These are phyloP conservation scores for Fusarium sterilihyphosum DNA, from an alignment of 2,329 filamentous ascomycete species.

Conservation along the genomic window DNA sequence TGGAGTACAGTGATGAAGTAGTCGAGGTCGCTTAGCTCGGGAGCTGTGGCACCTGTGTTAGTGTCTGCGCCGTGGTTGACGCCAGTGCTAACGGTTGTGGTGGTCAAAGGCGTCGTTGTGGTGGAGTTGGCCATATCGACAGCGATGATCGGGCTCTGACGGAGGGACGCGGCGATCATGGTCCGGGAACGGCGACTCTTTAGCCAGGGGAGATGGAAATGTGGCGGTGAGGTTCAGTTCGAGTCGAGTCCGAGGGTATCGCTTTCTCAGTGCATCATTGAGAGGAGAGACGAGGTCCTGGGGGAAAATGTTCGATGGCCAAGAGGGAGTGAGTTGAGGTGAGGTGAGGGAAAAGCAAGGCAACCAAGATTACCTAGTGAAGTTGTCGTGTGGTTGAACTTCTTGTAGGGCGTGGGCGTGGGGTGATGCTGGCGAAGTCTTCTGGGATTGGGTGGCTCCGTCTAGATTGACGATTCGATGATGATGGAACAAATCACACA, in stretches of 20 bases:
- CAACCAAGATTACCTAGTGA: neutral
- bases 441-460: slow-evolving; percentile 18
- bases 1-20: slow-evolving; percentile 55
- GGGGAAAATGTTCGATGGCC: neutral
- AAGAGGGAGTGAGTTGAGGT: neutral
- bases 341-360: neutral
- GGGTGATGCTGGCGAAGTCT: slow-evolving; percentile 20
- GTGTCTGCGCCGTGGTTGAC: slow-evolving; percentile 21
- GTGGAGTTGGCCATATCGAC: slow-evolving; percentile 33
- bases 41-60: slow-evolving; percentile 34
- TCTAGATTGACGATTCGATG: slow-evolving; percentile 21
- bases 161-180: slow-evolving; percentile 32
- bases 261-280: slow-evolving; percentile 36
- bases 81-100: slow-evolving; percentile 27
- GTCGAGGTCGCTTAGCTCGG: slow-evolving; percentile 53
- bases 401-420: slow-evolving; percentile 14
- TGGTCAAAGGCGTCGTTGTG: slow-evolving; percentile 24
- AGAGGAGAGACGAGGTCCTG: slow-evolving; percentile 6
- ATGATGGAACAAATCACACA: slow-evolving; percentile 18
- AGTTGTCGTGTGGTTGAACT: slow-evolving; percentile 13
- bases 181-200: slow-evolving; percentile 15
- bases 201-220: slow-evolving; percentile 12
- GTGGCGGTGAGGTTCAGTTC: slow-evolving; percentile 26
- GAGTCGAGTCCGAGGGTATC: slow-evolving; percentile 2
- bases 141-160: slow-evolving; percentile 32